Evolutionary conservation across 805 yeast genomes (phyloP).

Genomic region (Debaryomyces tyrocola): DNA sequence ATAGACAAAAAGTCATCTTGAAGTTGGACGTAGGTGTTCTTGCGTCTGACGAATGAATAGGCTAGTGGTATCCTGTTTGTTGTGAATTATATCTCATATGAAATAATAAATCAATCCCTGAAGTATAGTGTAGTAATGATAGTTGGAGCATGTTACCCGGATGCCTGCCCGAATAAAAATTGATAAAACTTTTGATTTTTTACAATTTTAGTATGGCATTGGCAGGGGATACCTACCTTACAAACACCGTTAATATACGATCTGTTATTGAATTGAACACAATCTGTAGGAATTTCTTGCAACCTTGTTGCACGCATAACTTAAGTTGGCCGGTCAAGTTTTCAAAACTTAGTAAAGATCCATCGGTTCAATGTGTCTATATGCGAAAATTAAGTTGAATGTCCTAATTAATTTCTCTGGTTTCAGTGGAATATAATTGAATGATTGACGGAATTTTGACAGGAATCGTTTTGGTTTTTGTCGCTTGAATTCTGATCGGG

Average conservation of each 20-base stretch:
- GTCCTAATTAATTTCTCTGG: constrained; percentile 1
- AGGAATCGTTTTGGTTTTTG: background rate
- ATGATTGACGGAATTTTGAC: background rate
- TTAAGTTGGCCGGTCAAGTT: constrained; percentile 46
- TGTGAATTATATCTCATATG: too few relatives aligned
- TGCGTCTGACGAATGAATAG: too few relatives aligned
- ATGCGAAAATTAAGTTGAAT: constrained; percentile 36
- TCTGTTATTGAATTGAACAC: background rate
- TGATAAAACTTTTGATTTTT: background rate
- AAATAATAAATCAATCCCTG: too few relatives aligned
- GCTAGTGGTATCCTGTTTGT: too few relatives aligned
- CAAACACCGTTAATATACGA: background rate
- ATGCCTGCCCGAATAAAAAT: background rate
- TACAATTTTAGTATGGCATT: background rate
- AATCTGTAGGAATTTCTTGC: background rate
- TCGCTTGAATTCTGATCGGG: background rate
- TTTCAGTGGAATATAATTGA: constrained; percentile 7
- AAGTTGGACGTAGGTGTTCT: too few relatives aligned
- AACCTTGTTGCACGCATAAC: constrained; percentile 30
- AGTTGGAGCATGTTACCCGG: constrained; percentile 3
- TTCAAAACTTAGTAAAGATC: constrained; percentile 24
- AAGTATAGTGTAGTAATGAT: background rate
- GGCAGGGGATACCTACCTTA: background rate
- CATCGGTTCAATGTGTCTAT: constrained; percentile 51
- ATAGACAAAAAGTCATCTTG: too few relatives aligned